Percentiles rank a stretch among this genome's conserved stretches.
phyloP scores from a whole-genome alignment of 768 basidiomycete species.

The Dentipellis fragilis region DNA sequence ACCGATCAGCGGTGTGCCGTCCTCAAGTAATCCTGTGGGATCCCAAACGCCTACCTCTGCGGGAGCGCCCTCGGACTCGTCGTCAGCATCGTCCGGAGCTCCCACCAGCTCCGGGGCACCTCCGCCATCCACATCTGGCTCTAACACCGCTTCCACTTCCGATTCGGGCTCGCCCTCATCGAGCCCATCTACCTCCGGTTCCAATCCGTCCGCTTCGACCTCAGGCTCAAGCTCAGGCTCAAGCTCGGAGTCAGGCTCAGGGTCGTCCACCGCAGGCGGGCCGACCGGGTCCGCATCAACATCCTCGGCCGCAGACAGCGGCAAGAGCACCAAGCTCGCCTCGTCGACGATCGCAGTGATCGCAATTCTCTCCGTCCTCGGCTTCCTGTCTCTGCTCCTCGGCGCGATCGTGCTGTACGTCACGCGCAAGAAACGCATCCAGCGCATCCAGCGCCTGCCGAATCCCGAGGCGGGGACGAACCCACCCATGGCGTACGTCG shows the following conservation, averaged over 20 bases:
- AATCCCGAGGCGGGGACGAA: background rate
- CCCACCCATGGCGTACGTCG: too few species aligned
- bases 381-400: conserved; percentile 9
- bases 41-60: background rate
- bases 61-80: background rate
- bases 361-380: conserved; percentile 1
- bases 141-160: background rate
- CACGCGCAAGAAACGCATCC: conserved; percentile 8
- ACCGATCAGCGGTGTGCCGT: background rate
- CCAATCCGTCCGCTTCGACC: background rate
- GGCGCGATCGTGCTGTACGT: conserved; percentile 9
- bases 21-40: background rate
- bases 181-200: too few species aligned
- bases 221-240: background rate
- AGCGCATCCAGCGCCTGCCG: background rate
- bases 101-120: background rate
- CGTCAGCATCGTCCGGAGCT: background rate
- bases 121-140: background rate
- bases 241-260: background rate
- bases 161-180: background rate
- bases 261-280: background rate
- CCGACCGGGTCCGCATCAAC: background rate
- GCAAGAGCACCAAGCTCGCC: background rate
- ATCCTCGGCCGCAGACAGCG: background rate
- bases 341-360: background rate